These are phyloP conservation scores for Cryptosporidium bovis DNA, from an alignment of 169 alveolate species.

Conservation along the genomic window DNA sequence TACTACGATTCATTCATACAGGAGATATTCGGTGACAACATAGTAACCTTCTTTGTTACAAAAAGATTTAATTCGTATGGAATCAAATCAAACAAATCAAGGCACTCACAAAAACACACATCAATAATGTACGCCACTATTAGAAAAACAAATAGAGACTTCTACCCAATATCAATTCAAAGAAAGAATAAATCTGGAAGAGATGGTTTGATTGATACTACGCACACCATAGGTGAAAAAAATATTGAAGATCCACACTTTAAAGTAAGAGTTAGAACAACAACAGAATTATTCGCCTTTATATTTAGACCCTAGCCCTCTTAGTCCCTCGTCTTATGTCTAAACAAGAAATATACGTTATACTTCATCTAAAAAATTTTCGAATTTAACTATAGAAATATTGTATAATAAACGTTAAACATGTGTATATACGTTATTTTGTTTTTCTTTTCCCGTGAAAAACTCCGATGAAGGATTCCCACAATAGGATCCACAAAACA, in stretches of 20 bases:
- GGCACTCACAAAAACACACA: conserved; percentile 27
- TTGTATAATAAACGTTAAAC: too few species aligned
- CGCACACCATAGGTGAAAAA: neutral
- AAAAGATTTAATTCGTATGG: conserved; percentile 5
- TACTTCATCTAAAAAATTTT: neutral
- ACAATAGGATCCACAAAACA: too few species aligned
- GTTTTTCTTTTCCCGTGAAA: neutral
- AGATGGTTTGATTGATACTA: neutral
- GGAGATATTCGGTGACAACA: conserved; percentile 42
- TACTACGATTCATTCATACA: conserved; percentile 64
- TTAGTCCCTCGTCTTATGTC: neutral
- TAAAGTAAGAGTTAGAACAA: conserved; percentile 2
- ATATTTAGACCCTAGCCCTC: conserved; percentile 10
- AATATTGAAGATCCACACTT: neutral
- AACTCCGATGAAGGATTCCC: neutral
- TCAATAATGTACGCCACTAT: conserved; percentile 38
- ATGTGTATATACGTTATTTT: too few species aligned
- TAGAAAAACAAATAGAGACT: conserved; percentile 11
- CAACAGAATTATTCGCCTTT: conserved; percentile 50
- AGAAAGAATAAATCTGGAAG: neutral
- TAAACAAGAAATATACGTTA: neutral
- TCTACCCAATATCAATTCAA: conserved; percentile 24
- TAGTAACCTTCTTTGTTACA: conserved; percentile 55
- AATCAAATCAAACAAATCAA: neutral
- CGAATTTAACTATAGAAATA: neutral